Conservation (phyloP, 352 stramenopile genomes). For the Vaucheria bursata region DNA sequence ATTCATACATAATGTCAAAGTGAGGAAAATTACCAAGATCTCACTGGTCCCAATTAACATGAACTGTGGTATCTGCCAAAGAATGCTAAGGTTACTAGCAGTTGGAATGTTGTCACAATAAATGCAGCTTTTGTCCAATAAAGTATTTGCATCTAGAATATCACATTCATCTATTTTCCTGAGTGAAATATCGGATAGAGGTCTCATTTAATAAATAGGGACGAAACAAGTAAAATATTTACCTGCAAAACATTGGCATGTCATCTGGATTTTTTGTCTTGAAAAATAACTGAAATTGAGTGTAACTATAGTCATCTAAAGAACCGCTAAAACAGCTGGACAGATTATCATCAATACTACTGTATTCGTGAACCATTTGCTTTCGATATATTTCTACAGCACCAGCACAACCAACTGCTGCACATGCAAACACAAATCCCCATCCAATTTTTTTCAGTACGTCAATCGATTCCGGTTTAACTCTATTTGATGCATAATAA, state of each 20-base stretch:
- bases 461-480: conserved; percentile 63
- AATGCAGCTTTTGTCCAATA: conserved; percentile 59
- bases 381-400: conserved; percentile 66
- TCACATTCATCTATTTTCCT: conserved; percentile 25
- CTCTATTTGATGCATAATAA: too few species aligned
- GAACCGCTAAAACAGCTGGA: neutral
- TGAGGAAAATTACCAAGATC: neutral
- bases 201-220: neutral
- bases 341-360: neutral
- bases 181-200: too few species aligned
- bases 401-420: conserved; percentile 40
- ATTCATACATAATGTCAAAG: neutral
- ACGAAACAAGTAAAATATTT: neutral
- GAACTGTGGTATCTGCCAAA: conserved; percentile 65
- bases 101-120: conserved; percentile 56
- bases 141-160: conserved; percentile 17
- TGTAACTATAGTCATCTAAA: neutral
- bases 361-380: conserved; percentile 29
- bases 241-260: neutral
- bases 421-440: conserved; percentile 66
- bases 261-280: neutral
- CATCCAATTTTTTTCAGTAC: conserved; percentile 73
- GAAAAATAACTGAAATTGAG: neutral
- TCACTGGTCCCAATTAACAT: conserved; percentile 11
- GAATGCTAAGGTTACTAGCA: conserved; percentile 69